These are phyloP conservation scores for Pyrenochaeta sp. DNA, from an alignment of 2,329 filamentous ascomycete species.

Conservation along the genomic window DNA sequence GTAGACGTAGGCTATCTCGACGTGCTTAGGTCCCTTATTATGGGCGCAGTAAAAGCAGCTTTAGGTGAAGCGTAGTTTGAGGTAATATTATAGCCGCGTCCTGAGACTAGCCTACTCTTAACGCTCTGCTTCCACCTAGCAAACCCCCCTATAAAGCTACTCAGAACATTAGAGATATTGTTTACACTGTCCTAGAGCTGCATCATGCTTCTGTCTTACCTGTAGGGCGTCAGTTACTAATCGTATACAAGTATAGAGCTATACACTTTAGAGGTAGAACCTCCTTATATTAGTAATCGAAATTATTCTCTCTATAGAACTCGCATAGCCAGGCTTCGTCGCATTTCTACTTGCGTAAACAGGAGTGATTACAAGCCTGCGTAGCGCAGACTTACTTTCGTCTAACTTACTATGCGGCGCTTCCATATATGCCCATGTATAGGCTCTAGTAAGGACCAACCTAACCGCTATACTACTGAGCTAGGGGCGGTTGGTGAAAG, in stretches of 20 bases:
- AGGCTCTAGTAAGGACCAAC: conserved; percentile 33
- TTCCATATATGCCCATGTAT: conserved; percentile 42
- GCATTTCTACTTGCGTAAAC: conserved; percentile 53
- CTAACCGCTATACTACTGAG: conserved; percentile 42
- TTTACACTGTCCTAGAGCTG: conserved; percentile 58
- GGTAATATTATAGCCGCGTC: conserved; percentile 21
- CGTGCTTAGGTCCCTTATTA: conserved; percentile 30
- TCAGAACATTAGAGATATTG: conserved; percentile 40
- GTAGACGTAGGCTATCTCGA: conserved; percentile 42
- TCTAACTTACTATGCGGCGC: conserved; percentile 31
- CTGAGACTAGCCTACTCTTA: conserved; percentile 35
- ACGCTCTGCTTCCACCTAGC: conserved; percentile 45
- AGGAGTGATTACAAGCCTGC: conserved; percentile 71
- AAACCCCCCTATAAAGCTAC: conserved; percentile 41
- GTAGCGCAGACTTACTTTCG: conserved; percentile 50
- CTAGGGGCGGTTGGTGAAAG: conserved; percentile 39
- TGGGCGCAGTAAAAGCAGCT: conserved; percentile 31
- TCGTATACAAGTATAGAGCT: neutral
- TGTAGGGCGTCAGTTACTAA: conserved; percentile 30
- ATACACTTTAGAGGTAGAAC: conserved; percentile 88
- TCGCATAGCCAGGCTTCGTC: conserved; percentile 51
- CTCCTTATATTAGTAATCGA: conserved; percentile 88
- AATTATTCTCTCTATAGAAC: conserved; percentile 84
- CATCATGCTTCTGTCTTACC: conserved; percentile 60
- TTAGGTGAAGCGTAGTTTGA: conserved; percentile 42